Evolutionary conservation across 495 filamentous ascomycete genomes (phyloP).

Genomic region (Parathielavia appendiculata): DNA sequence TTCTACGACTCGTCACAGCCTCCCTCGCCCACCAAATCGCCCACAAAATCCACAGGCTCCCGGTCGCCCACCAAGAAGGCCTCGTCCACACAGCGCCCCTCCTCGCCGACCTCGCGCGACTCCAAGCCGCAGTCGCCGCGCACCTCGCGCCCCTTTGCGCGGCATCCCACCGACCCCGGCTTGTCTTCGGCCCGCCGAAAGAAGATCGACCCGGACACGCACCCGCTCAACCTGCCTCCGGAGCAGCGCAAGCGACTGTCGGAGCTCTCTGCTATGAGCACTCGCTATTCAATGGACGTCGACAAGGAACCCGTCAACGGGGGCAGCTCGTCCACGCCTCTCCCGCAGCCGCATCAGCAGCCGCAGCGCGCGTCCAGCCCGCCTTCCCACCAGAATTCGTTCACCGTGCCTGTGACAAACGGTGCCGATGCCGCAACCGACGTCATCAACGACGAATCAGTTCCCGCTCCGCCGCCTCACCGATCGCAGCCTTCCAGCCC

Average conservation of each 20-base stretch:
- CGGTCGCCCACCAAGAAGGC: slow-evolving; percentile 34
- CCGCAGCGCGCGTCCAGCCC: slow-evolving; percentile 17
- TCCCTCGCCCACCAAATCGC: slow-evolving; percentile 24
- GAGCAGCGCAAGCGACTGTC: slow-evolving; percentile 72
- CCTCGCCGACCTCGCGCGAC: slow-evolving; percentile 27
- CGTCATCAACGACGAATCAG: slow-evolving; percentile 36
- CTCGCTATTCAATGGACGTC: slow-evolving; percentile 71
- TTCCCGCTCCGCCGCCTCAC: slow-evolving; percentile 79
- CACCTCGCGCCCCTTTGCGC: slow-evolving; percentile 37
- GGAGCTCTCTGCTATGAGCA: slow-evolving; percentile 64
- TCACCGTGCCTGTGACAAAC: slow-evolving; percentile 45
- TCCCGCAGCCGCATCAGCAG: slow-evolving; percentile 27
- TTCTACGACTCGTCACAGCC: slow-evolving; percentile 26
- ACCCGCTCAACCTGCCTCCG: slow-evolving; percentile 82
- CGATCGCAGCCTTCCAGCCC: slow-evolving; percentile 57
- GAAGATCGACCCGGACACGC: slow-evolving; percentile 62
- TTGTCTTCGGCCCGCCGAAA: slow-evolving; percentile 37
- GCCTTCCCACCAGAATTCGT: slow-evolving; percentile 36
- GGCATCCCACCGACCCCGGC: slow-evolving; percentile 37
- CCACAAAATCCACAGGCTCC: slow-evolving; percentile 25
- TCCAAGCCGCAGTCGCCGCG: slow-evolving; percentile 33
- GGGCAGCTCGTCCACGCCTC: slow-evolving; percentile 40
- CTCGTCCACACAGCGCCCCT: slow-evolving; percentile 19
- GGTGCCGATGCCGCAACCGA: slow-evolving; percentile 47
- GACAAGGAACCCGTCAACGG: slow-evolving; percentile 60